These are phyloP conservation scores for Boletus pseudo-olivaceus DNA, from an alignment of 768 basidiomycete species.

Conservation along the genomic window DNA sequence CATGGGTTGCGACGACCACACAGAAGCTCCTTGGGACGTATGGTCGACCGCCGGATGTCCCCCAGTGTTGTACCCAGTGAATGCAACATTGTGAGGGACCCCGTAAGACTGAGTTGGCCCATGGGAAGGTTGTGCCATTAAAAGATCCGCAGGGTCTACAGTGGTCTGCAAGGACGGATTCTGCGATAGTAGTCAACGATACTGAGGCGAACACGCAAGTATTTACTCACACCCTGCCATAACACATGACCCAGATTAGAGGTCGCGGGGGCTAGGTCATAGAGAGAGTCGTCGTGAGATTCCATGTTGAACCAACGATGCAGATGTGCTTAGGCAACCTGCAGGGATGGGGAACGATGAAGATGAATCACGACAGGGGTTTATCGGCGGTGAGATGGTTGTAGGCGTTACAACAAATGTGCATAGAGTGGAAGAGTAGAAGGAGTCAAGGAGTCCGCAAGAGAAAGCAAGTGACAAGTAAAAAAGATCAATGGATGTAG, in stretches of 20 bases:
- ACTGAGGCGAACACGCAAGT: neutral
- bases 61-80: neutral
- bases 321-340: neutral
- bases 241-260: neutral
- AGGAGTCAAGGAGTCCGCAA: neutral
- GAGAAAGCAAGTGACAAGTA: too few species aligned
- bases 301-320: constrained; percentile 1
- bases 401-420: neutral
- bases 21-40: neutral
- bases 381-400: neutral
- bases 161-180: neutral
- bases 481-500: too few species aligned
- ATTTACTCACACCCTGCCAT: constrained; percentile 7
- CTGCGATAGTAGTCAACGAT: neutral
- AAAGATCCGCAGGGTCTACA: neutral
- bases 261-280: neutral
- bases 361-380: neutral
- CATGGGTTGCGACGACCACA: neutral
- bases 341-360: neutral
- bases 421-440: neutral
- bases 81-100: too few species aligned
- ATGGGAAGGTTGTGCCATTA: neutral
- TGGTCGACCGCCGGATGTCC: neutral
- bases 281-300: neutral
- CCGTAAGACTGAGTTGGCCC: neutral